Evolutionary conservation across 495 filamentous ascomycete genomes (phyloP).

Genomic region (Emericellopsis terricola): DNA sequence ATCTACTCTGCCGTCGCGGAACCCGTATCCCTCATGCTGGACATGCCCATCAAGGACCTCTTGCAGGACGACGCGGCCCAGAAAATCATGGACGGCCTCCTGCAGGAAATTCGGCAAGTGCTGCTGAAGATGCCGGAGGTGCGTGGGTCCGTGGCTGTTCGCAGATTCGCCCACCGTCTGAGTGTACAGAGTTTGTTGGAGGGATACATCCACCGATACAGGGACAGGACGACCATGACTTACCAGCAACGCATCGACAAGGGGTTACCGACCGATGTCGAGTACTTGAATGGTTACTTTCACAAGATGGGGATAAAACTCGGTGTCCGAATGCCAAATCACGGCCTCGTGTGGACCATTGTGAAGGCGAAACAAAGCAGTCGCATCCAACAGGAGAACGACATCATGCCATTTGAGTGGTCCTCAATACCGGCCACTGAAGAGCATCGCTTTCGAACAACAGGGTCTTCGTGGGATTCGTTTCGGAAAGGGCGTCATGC

Average conservation of each 20-base stretch:
- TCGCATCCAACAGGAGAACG: too few relatives aligned
- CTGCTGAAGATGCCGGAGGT: slow-evolving; percentile 37
- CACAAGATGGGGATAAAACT: slow-evolving; percentile 47
- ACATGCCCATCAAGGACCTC: slow-evolving; percentile 53
- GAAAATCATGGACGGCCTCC: slow-evolving; percentile 46
- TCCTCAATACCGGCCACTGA: too few relatives aligned
- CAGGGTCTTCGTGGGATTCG: too few relatives aligned
- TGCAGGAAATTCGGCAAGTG: slow-evolving; percentile 27
- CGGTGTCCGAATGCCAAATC: slow-evolving; percentile 43
- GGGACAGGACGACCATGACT: too few relatives aligned
- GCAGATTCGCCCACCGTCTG: slow-evolving; percentile 33
- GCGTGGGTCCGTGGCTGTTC: slow-evolving; percentile 36
- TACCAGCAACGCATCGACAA: slow-evolving; percentile 31
- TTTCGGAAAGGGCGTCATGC: too few relatives aligned
- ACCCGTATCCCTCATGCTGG: slow-evolving; percentile 55
- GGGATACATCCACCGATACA: too few relatives aligned
- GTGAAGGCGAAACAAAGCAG: slow-evolving; percentile 20
- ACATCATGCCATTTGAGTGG: too few relatives aligned
- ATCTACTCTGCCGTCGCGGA: slow-evolving; percentile 60
- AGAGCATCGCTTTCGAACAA: too few relatives aligned
- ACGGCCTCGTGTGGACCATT: slow-evolving; percentile 20
- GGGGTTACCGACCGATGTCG: slow-evolving; percentile 48
- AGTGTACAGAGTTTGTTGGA: slow-evolving; percentile 26
- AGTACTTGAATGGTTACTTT: slow-evolving; percentile 73
- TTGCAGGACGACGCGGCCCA: slow-evolving; percentile 41